These are phyloP conservation scores for Purshia tridentata DNA, from an alignment of 306 rosid species.

Conservation along the genomic window DNA sequence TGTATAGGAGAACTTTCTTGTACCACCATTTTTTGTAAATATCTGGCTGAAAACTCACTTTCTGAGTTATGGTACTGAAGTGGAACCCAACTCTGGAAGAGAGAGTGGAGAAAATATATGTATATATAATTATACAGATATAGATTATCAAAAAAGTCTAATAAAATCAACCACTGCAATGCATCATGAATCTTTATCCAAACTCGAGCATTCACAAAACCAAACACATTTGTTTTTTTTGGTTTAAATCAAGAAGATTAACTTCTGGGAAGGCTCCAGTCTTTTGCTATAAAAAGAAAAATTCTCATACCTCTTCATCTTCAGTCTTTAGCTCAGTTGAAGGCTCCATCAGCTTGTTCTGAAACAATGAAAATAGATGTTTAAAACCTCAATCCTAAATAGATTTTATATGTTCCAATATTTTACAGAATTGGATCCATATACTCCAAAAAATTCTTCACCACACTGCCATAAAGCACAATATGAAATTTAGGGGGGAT, in stretches of 20 bases:
- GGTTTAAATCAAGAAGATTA: background rate
- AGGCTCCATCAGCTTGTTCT: conserved; percentile 57
- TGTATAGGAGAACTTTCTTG: conserved; percentile 58
- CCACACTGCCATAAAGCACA: conserved; percentile 11
- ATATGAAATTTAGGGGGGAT: background rate
- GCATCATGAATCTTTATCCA: background rate
- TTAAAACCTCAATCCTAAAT: background rate
- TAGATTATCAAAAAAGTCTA: background rate
- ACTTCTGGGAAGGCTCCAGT: background rate
- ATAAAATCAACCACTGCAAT: background rate
- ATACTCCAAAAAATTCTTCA: conserved; percentile 6
- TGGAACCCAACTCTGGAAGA: conserved; percentile 70
- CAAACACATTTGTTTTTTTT: background rate
- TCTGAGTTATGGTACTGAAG: conserved; percentile 76
- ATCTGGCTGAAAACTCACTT: conserved; percentile 67
- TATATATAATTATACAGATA: background rate
- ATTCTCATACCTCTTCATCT: conserved; percentile 55
- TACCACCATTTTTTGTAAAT: conserved; percentile 61
- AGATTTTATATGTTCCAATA: background rate
- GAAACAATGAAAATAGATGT: conserved; percentile 26
- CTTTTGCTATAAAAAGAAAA: conserved; percentile 6
- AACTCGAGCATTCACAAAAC: background rate
- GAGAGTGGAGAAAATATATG: conserved; percentile 15
- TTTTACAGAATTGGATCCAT: background rate
- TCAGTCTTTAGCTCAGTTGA: conserved; percentile 47